Conservation (phyloP, 2,329 filamentous ascomycete genomes). For the Fusarium multiceps region DNA sequence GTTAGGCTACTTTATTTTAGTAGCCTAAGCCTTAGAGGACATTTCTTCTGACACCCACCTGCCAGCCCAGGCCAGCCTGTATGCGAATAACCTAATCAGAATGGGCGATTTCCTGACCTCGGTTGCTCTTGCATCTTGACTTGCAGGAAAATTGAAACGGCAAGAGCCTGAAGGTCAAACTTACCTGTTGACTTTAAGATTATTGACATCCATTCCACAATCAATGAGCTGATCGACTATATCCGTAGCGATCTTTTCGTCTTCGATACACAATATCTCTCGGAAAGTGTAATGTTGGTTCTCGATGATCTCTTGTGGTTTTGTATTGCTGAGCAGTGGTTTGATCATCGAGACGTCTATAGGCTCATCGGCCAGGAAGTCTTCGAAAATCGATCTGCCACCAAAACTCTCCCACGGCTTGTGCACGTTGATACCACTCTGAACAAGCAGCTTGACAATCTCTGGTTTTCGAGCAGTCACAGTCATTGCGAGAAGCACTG, state of each 20-base stretch:
- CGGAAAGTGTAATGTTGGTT: conserved; percentile 33
- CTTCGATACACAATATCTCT: neutral
- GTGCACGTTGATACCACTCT: conserved; percentile 25
- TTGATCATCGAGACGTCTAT: conserved; percentile 16
- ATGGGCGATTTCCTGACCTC: conserved; percentile 8
- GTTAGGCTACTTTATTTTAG: no score
- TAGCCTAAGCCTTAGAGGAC: no score
- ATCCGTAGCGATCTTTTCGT: conserved; percentile 1
- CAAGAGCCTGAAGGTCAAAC: neutral
- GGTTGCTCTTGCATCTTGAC: conserved; percentile 15
- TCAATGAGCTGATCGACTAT: conserved; percentile 24
- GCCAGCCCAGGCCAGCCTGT: neutral
- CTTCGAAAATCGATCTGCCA: conserved; percentile 26
- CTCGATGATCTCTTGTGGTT: conserved; percentile 8
- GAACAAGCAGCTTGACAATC: conserved; percentile 23
- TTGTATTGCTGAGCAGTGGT: conserved; percentile 21
- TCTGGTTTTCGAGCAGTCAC: conserved; percentile 8
- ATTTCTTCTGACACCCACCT: no score
- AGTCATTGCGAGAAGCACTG: conserved; percentile 18
- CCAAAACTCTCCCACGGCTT: conserved; percentile 3
- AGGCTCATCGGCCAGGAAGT: conserved; percentile 12
- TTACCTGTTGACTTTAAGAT: conserved; percentile 7
- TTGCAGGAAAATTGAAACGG: conserved; percentile 13
- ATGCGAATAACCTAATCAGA: conserved; percentile 6
- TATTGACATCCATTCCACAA: conserved; percentile 33